Conservation (phyloP, 331 rosid species). For the Phaseolus coccineus region DNA sequence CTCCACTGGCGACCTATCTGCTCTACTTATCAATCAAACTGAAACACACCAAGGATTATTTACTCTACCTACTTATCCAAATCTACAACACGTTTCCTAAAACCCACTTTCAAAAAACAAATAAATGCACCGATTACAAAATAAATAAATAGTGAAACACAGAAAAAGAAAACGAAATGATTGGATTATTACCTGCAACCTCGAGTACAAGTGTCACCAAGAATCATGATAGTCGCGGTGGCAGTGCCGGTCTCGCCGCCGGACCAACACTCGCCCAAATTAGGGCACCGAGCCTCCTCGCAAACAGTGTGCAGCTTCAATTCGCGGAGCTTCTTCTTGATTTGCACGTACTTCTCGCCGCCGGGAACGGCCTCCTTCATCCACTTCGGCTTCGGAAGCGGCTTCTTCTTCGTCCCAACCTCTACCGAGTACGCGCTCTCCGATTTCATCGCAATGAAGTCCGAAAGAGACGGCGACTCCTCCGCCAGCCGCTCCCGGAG, state of each 20-base stretch:
- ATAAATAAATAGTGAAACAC: not conserved
- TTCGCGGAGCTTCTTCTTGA: slow-evolving; percentile 93
- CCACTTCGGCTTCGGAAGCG: slow-evolving; percentile 98
- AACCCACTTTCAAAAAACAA: not conserved
- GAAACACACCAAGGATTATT: slow-evolving; percentile 9
- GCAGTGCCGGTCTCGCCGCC: slow-evolving; percentile 99
- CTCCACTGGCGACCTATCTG: not conserved
- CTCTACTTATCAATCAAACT: not conserved
- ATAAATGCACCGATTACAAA: not conserved
- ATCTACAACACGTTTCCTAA: not conserved
- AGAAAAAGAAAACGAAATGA: not conserved
- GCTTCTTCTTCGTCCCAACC: slow-evolving; percentile 98
- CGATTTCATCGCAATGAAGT: slow-evolving; percentile 59
- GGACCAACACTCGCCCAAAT: slow-evolving; percentile 98
- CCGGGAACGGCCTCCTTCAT: slow-evolving; percentile 98
- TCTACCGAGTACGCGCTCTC: slow-evolving; percentile 75
- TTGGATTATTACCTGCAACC: slow-evolving; percentile 80
- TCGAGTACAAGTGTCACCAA: slow-evolving; percentile 97
- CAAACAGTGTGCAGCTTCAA: slow-evolving; percentile 97
- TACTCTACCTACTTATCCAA: not conserved
- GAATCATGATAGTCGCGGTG: slow-evolving; percentile 97
- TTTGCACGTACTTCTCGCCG: slow-evolving; percentile 93
- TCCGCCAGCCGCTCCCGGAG: slow-evolving; percentile 83
- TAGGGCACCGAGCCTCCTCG: slow-evolving; percentile 96
- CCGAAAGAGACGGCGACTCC: slow-evolving; percentile 69